phyloP scores from a whole-genome alignment of 352 stramenopile species.

The Globisporangium parvum region DNA sequence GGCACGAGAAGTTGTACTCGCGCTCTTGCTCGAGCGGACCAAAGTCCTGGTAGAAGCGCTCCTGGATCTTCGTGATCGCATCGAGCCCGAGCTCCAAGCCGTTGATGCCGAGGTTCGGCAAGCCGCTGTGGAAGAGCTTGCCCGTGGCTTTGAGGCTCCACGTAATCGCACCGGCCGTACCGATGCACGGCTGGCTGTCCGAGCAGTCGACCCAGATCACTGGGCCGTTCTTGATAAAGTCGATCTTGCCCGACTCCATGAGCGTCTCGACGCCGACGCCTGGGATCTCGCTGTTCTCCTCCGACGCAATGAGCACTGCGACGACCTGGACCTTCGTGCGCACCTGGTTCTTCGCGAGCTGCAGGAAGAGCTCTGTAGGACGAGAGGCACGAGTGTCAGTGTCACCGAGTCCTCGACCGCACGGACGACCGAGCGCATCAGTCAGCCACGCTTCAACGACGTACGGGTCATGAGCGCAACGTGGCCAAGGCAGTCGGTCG shows the following conservation, averaged over 20 bases:
- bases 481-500: conserved; percentile 91
- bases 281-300: conserved; percentile 79
- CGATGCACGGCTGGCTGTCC: conserved; percentile 90
- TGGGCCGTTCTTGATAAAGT: conserved; percentile 90
- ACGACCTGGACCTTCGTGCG: conserved; percentile 71
- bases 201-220: conserved; percentile 92
- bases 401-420: neutral
- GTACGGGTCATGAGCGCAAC: conserved; percentile 86
- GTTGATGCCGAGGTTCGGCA: conserved; percentile 89
- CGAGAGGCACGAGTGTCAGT: too few relatives aligned
- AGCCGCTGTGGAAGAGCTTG: conserved; percentile 90
- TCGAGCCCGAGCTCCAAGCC: conserved; percentile 87
- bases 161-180: conserved; percentile 80
- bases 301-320: conserved; percentile 88
- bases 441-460: neutral
- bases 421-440: neutral
- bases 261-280: conserved; percentile 88
- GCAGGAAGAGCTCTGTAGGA: conserved; percentile 48
- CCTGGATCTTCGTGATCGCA: conserved; percentile 77
- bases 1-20: conserved; percentile 89
- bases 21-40: conserved; percentile 71
- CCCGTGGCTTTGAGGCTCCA: conserved; percentile 89
- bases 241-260: conserved; percentile 84
- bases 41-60: conserved; percentile 89
- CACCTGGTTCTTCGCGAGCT: conserved; percentile 75